A percentile compares a stretch with the other conserved stretches of the same genome.
Evolutionary conservation across 352 stramenopile species (phyloP).

Genomic region (Pythium biforme): DNA sequence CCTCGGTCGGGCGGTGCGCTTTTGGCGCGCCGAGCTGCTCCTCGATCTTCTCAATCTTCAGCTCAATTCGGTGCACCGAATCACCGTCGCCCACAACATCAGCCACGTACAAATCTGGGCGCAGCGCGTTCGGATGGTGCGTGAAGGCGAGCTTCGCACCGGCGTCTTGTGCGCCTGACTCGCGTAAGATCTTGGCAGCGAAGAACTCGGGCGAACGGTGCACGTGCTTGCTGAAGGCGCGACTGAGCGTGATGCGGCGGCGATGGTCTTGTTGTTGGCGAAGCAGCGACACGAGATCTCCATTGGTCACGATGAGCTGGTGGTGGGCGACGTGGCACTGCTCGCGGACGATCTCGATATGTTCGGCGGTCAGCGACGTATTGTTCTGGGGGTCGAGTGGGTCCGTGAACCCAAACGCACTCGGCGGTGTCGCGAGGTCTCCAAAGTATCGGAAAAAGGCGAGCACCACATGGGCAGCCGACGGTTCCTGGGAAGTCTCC

Average conservation of each 20-base stretch:
- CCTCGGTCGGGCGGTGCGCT: slow-evolving; percentile 37
- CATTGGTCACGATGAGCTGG: slow-evolving; percentile 56
- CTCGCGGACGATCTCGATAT: slow-evolving; percentile 49
- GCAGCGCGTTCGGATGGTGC: slow-evolving; percentile 63
- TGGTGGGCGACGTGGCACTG: slow-evolving; percentile 68
- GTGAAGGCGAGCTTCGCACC: slow-evolving; percentile 19
- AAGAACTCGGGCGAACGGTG: slow-evolving; percentile 62
- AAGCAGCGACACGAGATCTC: slow-evolving; percentile 59
- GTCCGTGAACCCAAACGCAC: slow-evolving; percentile 57
- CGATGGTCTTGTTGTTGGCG: slow-evolving; percentile 48
- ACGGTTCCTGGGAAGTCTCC: slow-evolving; percentile 2
- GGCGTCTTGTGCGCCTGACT: slow-evolving; percentile 29
- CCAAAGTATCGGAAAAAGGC: slow-evolving; percentile 58
- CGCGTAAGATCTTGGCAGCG: slow-evolving; percentile 58
- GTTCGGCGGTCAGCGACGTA: slow-evolving; percentile 46
- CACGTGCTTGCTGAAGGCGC: slow-evolving; percentile 62
- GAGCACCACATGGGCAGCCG: slow-evolving; percentile 51
- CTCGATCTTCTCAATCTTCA: slow-evolving; percentile 61
- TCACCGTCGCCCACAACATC: slow-evolving; percentile 64
- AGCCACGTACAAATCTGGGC: slow-evolving; percentile 69
- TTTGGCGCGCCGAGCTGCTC: slow-evolving; percentile 60
- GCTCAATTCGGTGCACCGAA: slow-evolving; percentile 58
- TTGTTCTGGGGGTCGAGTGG: slow-evolving; percentile 63
- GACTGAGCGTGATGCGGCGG: slow-evolving; percentile 68
- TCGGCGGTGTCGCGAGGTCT: slow-evolving; percentile 42